Evolutionary conservation across 352 stramenopile species (phyloP).

Genomic region (Phytophthora chlamydospora): DNA sequence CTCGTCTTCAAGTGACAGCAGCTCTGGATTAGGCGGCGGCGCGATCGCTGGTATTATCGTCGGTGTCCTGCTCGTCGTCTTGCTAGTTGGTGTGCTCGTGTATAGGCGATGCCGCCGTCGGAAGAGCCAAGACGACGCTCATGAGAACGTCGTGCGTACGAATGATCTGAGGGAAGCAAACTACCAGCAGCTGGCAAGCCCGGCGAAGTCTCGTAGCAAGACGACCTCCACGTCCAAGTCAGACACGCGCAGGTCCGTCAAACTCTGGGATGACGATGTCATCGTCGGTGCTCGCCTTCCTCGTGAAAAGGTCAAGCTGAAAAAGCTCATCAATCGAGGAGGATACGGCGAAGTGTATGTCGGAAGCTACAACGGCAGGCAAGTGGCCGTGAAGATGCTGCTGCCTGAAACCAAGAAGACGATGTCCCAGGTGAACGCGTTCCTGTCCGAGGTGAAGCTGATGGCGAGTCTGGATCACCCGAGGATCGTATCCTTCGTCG

Average conservation of each 20-base stretch:
- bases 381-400: conserved; percentile 36
- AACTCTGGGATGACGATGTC: conserved; percentile 46
- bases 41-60: conserved; percentile 35
- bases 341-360: conserved; percentile 40
- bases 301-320: conserved; percentile 29
- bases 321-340: conserved; percentile 37
- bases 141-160: neutral
- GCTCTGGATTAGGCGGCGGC: conserved; percentile 16
- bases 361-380: conserved; percentile 30
- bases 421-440: conserved; percentile 39
- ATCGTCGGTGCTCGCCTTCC: conserved; percentile 34
- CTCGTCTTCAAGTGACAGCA: conserved; percentile 20
- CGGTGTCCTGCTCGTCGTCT: conserved; percentile 18
- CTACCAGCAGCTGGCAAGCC: conserved; percentile 30
- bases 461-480: conserved; percentile 44
- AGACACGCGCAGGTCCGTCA: conserved; percentile 8
- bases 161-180: conserved; percentile 16
- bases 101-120: conserved; percentile 10
- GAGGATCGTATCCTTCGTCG: conserved; percentile 49
- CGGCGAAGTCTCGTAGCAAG: conserved; percentile 18
- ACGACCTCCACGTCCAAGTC: conserved; percentile 19
- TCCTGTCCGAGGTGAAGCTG: conserved; percentile 39
- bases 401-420: conserved; percentile 35
- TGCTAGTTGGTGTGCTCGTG: conserved; percentile 21
- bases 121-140: neutral